Conservation (phyloP, 2,329 filamentous ascomycete genomes). For the Whalleya microplaca region DNA sequence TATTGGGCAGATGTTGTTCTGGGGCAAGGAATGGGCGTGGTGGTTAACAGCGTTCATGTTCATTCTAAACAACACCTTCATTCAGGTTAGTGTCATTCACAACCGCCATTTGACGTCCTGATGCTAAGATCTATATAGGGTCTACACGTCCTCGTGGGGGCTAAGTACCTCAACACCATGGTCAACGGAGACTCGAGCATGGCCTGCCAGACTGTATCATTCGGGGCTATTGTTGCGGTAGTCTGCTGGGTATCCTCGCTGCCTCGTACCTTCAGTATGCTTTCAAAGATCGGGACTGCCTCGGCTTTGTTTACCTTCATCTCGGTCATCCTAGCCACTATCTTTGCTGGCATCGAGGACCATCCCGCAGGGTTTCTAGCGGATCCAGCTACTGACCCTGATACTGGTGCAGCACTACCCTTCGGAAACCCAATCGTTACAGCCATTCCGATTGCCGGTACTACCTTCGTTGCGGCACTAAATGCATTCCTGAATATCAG, state of each 20-base stretch:
- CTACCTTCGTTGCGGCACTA: slow-evolving; percentile 80
- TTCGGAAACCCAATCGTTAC: slow-evolving; percentile 69
- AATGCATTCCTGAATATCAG: slow-evolving; percentile 93
- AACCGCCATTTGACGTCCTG: slow-evolving; percentile 7
- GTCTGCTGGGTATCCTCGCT: slow-evolving; percentile 80
- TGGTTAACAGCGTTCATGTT: slow-evolving; percentile 81
- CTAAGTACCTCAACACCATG: slow-evolving; percentile 91
- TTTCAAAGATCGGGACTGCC: slow-evolving; percentile 77
- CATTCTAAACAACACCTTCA: slow-evolving; percentile 91
- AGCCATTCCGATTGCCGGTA: slow-evolving; percentile 68
- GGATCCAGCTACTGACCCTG: slow-evolving; percentile 42
- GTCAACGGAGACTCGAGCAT: slow-evolving; percentile 65
- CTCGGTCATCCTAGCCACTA: slow-evolving; percentile 80
- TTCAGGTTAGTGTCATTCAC: slow-evolving; percentile 57
- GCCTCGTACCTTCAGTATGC: slow-evolving; percentile 80
- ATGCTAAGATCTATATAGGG: slow-evolving; percentile 49
- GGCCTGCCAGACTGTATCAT: slow-evolving; percentile 75
- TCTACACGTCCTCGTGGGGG: slow-evolving; percentile 81
- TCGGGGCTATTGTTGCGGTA: slow-evolving; percentile 73
- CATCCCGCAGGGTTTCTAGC: slow-evolving; percentile 71
- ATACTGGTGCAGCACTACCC: slow-evolving; percentile 33
- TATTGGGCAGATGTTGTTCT: slow-evolving; percentile 94
- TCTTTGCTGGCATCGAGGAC: slow-evolving; percentile 77
- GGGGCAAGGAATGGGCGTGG: slow-evolving; percentile 76
- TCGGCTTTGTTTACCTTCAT: slow-evolving; percentile 90